A percentile compares a stretch with the other conserved stretches of the same genome.
Conservation (phyloP, 768 basidiomycete species). For the Leucocoprinus birnbaumii region DNA sequence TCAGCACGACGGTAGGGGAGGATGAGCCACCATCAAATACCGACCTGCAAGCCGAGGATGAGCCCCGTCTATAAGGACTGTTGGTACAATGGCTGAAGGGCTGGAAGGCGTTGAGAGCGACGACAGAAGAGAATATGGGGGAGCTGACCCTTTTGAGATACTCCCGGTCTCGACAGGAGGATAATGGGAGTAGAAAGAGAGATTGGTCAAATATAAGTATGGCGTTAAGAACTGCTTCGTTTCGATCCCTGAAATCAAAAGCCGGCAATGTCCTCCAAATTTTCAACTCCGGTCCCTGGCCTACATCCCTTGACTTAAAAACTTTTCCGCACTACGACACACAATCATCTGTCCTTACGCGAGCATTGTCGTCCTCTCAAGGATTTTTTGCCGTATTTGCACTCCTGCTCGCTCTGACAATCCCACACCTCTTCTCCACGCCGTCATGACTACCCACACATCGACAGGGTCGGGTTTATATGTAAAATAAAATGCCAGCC, state of each 20-base stretch:
- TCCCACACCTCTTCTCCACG: conserved; percentile 8
- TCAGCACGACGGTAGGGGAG: conserved; percentile 20
- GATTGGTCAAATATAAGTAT: conserved; percentile 43
- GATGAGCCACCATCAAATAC: conserved; percentile 26
- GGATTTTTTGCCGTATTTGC: conserved; percentile 5
- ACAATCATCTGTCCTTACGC: conserved; percentile 12
- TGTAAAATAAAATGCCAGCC: conserved; percentile 8
- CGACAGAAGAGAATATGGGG: conserved; percentile 16
- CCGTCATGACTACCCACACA: conserved; percentile 10
- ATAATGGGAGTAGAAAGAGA: conserved; percentile 26
- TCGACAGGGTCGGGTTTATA: conserved; percentile 11
- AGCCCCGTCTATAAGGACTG: conserved; percentile 77
- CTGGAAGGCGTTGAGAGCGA: conserved; percentile 16
- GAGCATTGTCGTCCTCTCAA: conserved; percentile 1
- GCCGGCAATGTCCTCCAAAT: conserved; percentile 47
- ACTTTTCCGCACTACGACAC: conserved; percentile 7
- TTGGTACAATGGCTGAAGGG: conserved; percentile 63
- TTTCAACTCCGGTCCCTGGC: conserved; percentile 46
- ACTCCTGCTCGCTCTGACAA: not conserved
- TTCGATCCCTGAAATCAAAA: conserved; percentile 45
- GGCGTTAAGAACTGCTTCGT: conserved; percentile 36
- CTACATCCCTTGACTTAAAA: conserved; percentile 11
- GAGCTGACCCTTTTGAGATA: conserved; percentile 49
- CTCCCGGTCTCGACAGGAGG: conserved; percentile 36
- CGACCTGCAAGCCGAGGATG: conserved; percentile 64